Evolutionary conservation across 352 stramenopile genomes (phyloP), one percentile per base, ranked within the genome.

Genomic region (Phytopythium cucurbitacearum): DNA sequence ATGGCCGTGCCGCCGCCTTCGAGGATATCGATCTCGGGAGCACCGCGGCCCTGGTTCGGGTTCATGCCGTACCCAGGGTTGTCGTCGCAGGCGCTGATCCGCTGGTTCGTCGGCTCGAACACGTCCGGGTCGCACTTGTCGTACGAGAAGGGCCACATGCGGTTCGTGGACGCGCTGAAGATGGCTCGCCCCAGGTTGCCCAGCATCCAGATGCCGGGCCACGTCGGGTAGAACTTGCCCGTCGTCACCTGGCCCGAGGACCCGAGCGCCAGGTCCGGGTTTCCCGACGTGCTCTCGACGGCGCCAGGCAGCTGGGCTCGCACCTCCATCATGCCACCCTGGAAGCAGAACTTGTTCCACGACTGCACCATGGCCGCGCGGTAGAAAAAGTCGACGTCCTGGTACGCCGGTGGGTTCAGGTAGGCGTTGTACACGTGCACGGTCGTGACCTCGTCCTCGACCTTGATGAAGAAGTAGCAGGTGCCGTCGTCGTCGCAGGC

Each of bases 301-400:
- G 91, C 85, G 9, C 91, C 94, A 0, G 92, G 94, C 6, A 98
- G 71, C 49, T 96, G 88, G 5, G 91, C 84, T 41, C 78, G 65
- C 9, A 97, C 73, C 59, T 97, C 91, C 21, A 97, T 61, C 57
- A 98, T 86, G 10, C 93, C 93, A 3, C 91, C 93, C 41, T 96
- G 94, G 58, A 97, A 97, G 62, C 93, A 98, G 59, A 98, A 98
- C 47, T 97, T 97, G 62, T 97, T 97, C 92, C 91, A 98, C 0
- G 65, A 80, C 65, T 97, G 89, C 2, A 98, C 48, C 89, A 97
- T 97, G 3, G 65, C 91, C 16, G 73, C 82, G 36, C 65, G 56
- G 43, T 87, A 86, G 51, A 48, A 62, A 52, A 84, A 87, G 35
- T 69, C 34, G 32, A 66, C 67, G 38, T 67, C 62, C 57, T 85